phyloP scores from a whole-genome alignment of 768 basidiomycete species.

The Hirschioporus abietinus region DNA sequence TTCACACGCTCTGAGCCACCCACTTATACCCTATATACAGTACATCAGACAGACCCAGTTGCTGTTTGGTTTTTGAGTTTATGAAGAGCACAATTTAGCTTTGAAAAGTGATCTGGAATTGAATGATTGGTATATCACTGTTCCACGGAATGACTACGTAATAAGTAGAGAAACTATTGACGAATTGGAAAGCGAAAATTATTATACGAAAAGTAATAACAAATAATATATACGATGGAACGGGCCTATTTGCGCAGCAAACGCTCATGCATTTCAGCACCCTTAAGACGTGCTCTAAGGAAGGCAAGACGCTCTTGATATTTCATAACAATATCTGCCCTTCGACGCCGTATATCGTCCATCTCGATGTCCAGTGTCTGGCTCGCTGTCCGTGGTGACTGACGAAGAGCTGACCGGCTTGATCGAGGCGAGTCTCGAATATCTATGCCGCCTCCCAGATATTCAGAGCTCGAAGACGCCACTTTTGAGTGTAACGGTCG shows the following conservation, averaged over 20 bases:
- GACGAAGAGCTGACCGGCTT: not conserved
- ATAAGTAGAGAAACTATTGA: no score
- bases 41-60: no score
- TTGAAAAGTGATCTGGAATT: no score
- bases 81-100: no score
- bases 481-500: not conserved
- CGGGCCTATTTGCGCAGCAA: slow-evolving; percentile 48
- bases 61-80: no score
- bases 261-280: slow-evolving; percentile 80
- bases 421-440: not conserved
- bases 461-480: not conserved
- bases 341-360: slow-evolving; percentile 61
- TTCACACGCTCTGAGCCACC: no score
- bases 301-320: slow-evolving; percentile 78
- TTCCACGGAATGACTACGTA: no score
- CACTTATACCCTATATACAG: no score
- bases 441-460: not conserved
- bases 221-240: slow-evolving; percentile 3
- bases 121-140: no score
- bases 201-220: slow-evolving; percentile 14
- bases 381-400: not conserved
- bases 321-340: slow-evolving; percentile 64
- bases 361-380: slow-evolving; percentile 35
- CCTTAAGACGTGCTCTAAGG: slow-evolving; percentile 75
- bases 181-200: not conserved